These are phyloP conservation scores for Sphaerosporella brunnea DNA, from an alignment of 495 filamentous ascomycete species.

Conservation along the genomic window DNA sequence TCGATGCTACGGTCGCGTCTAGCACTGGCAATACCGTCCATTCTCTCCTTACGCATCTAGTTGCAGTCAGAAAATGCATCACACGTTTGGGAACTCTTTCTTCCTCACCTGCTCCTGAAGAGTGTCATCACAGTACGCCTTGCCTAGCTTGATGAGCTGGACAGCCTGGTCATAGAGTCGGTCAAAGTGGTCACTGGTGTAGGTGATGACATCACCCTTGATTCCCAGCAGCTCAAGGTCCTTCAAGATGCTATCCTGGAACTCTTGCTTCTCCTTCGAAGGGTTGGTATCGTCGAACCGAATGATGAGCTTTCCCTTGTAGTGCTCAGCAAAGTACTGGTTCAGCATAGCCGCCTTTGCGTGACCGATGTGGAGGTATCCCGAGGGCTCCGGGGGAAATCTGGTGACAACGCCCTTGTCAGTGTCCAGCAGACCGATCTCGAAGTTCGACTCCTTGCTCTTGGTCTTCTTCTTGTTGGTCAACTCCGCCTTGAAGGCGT, in stretches of 20 bases:
- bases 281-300: slow-evolving; percentile 92
- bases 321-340: slow-evolving; percentile 86
- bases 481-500: slow-evolving; percentile 41
- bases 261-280: slow-evolving; percentile 82
- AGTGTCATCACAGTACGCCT: slow-evolving; percentile 83
- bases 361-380: slow-evolving; percentile 87
- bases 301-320: slow-evolving; percentile 64
- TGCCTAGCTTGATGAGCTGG: slow-evolving; percentile 60
- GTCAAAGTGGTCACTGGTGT: slow-evolving; percentile 83
- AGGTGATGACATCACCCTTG: slow-evolving; percentile 56
- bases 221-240: slow-evolving; percentile 76
- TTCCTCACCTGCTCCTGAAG: slow-evolving; percentile 40
- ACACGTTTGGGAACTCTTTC: neutral
- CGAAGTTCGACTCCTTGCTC: slow-evolving; percentile 76
- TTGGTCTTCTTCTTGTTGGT: slow-evolving; percentile 50
- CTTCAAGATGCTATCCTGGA: slow-evolving; percentile 71
- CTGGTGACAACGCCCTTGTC: slow-evolving; percentile 84
- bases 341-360: slow-evolving; percentile 83
- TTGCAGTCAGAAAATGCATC: neutral
- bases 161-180: slow-evolving; percentile 64
- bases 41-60: slow-evolving; percentile 63
- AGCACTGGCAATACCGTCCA: slow-evolving; percentile 54
- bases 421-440: slow-evolving; percentile 71
- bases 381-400: slow-evolving; percentile 92
- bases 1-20: slow-evolving; percentile 61